These are phyloP conservation scores for Ogataea nitratoaversa DNA, from an alignment of 805 yeast genomes.

Conservation along the genomic window DNA sequence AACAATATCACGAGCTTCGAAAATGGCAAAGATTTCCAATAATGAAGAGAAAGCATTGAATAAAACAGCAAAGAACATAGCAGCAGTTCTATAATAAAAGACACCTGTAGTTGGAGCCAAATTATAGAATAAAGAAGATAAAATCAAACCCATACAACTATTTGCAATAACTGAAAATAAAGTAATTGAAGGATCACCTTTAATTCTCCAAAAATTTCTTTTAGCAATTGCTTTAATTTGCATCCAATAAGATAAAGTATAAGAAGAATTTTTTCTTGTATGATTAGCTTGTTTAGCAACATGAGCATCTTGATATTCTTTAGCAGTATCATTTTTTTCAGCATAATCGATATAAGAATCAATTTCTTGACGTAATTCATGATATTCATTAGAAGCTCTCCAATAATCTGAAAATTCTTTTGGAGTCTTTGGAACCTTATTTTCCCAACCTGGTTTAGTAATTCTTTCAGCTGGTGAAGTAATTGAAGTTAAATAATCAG, in stretches of 20 bases:
- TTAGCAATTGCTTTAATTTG: constrained; percentile 43
- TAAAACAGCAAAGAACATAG: constrained; percentile 60
- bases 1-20: constrained; percentile 50
- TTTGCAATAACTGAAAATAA: constrained; percentile 41
- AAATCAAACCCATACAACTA: constrained; percentile 45
- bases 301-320: constrained; percentile 35
- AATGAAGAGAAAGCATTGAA: constrained; percentile 58
- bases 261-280: constrained; percentile 44
- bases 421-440: constrained; percentile 34
- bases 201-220: constrained; percentile 46
- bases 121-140: constrained; percentile 55
- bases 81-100: constrained; percentile 53
- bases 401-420: constrained; percentile 36
- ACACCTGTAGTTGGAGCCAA: constrained; percentile 36
- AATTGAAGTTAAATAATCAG: constrained; percentile 40
- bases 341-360: constrained; percentile 26
- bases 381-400: constrained; percentile 30
- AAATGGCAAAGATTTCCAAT: constrained; percentile 50
- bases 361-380: constrained; percentile 29
- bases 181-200: constrained; percentile 46
- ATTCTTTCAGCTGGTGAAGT: constrained; percentile 28
- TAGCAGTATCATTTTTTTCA: constrained; percentile 6
- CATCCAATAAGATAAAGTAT: constrained; percentile 45
- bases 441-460: constrained; percentile 30
- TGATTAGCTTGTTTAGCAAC: constrained; percentile 47